phyloP scores from a whole-genome alignment of 805 yeast species.

The Schwanniomyces pseudopolymorphus region DNA sequence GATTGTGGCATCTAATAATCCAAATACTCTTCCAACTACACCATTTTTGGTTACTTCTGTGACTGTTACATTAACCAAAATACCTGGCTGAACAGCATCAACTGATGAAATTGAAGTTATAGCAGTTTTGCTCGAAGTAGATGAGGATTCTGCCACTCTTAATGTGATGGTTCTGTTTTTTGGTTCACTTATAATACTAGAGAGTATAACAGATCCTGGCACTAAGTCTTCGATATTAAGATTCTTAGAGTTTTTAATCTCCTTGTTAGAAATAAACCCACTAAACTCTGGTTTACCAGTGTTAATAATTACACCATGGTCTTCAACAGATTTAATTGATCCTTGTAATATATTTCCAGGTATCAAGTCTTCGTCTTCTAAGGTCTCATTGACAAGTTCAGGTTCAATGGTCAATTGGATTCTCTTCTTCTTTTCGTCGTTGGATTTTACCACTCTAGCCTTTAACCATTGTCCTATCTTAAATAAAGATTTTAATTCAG shows the following conservation, averaged over 20 bases:
- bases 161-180: slow-evolving; percentile 58
- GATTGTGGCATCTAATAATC: slow-evolving; percentile 70
- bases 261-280: slow-evolving; percentile 79
- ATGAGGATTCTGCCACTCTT: slow-evolving; percentile 41
- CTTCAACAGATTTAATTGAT: slow-evolving; percentile 78
- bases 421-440: slow-evolving; percentile 53
- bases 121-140: slow-evolving; percentile 47
- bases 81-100: slow-evolving; percentile 86
- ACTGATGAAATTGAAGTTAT: slow-evolving; percentile 62
- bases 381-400: slow-evolving; percentile 56
- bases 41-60: slow-evolving; percentile 63
- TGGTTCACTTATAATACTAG: slow-evolving; percentile 50
- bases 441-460: slow-evolving; percentile 66
- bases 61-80: slow-evolving; percentile 69
- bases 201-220: slow-evolving; percentile 70
- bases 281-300: slow-evolving; percentile 57
- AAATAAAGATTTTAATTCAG: slow-evolving; percentile 56
- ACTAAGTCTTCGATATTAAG: slow-evolving; percentile 34
- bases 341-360: slow-evolving; percentile 71
- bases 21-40: slow-evolving; percentile 67
- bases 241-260: slow-evolving; percentile 41
- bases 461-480: slow-evolving; percentile 81
- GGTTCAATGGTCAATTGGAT: slow-evolving; percentile 78
- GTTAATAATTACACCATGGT: slow-evolving; percentile 82
- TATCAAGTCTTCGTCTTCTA: slow-evolving; percentile 64